Evolutionary conservation across 768 basidiomycete genomes (phyloP).

Genomic region (Pulveroboletus sp.): DNA sequence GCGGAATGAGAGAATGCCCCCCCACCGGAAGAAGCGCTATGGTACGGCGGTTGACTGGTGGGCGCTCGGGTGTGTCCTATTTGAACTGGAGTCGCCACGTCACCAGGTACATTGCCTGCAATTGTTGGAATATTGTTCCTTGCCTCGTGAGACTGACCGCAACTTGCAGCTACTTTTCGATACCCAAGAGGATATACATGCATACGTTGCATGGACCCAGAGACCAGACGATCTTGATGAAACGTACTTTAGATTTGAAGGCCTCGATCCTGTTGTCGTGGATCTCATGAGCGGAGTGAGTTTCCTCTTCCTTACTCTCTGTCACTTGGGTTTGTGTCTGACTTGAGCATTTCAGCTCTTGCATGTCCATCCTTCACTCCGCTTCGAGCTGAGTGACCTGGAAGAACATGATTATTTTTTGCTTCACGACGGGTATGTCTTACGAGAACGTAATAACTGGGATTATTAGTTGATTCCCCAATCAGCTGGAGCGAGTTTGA

Average conservation of each 20-base stretch:
- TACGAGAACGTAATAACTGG: not conserved
- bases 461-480: constrained; percentile 2
- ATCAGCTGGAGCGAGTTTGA: constrained; percentile 23
- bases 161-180: constrained; percentile 31
- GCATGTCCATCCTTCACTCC: constrained; percentile 4
- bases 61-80: constrained; percentile 39
- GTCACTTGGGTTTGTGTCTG: not conserved
- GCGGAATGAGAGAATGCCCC: constrained; percentile 17
- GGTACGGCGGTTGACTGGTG: constrained; percentile 38
- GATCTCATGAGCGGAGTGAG: constrained; percentile 31
- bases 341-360: constrained; percentile 18
- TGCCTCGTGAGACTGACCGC: not conserved
- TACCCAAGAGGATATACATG: constrained; percentile 17
- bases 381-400: constrained; percentile 18
- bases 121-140: not conserved
- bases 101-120: constrained; percentile 20
- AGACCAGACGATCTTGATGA: not conserved
- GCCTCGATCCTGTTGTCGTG: constrained; percentile 19
- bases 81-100: constrained; percentile 31
- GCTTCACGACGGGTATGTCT: constrained; percentile 18
- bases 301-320: not conserved
- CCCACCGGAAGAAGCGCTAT: constrained; percentile 19
- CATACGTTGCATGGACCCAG: constrained; percentile 19
- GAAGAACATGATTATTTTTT: constrained; percentile 25
- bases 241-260: constrained; percentile 23